Evolutionary conservation across 192 early-diverging fungal species (phyloP).

Genomic region (Spizellomyces sp.): DNA sequence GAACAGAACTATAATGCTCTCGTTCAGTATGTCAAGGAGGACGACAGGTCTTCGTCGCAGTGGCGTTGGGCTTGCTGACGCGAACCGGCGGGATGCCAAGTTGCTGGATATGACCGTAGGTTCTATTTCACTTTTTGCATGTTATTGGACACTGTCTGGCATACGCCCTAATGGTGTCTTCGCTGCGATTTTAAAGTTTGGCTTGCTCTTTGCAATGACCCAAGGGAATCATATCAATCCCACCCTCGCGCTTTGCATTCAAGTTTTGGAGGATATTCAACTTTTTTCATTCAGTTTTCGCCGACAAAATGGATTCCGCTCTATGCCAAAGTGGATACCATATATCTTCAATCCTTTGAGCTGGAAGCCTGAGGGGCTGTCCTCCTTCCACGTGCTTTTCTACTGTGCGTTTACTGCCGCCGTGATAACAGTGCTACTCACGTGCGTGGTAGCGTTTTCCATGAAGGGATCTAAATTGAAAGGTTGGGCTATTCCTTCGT

Average conservation of each 20-base stretch:
- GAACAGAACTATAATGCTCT: too few relatives aligned
- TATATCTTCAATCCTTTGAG: slow-evolving; percentile 23
- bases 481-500: background rate
- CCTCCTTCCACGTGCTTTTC: slow-evolving; percentile 6
- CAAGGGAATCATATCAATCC: slow-evolving; percentile 26
- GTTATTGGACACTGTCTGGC: too few relatives aligned
- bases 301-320: slow-evolving; percentile 5
- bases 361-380: background rate
- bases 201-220: slow-evolving; percentile 26
- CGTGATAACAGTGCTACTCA: slow-evolving; percentile 6
- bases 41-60: too few relatives aligned
- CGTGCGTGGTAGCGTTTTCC: slow-evolving; percentile 12
- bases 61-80: too few relatives aligned
- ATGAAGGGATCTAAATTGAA: slow-evolving; percentile 28
- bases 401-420: slow-evolving; percentile 17
- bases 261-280: slow-evolving; percentile 26
- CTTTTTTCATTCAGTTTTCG: slow-evolving; percentile 26
- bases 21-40: too few relatives aligned
- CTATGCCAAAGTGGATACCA: slow-evolving; percentile 27
- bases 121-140: too few relatives aligned
- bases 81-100: too few relatives aligned
- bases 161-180: too few relatives aligned
- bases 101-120: too few relatives aligned
- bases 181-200: background rate
- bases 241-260: slow-evolving; percentile 1